Conservation (phyloP, 2,329 filamentous ascomycete species). For the Neofusicoccum sp. region DNA sequence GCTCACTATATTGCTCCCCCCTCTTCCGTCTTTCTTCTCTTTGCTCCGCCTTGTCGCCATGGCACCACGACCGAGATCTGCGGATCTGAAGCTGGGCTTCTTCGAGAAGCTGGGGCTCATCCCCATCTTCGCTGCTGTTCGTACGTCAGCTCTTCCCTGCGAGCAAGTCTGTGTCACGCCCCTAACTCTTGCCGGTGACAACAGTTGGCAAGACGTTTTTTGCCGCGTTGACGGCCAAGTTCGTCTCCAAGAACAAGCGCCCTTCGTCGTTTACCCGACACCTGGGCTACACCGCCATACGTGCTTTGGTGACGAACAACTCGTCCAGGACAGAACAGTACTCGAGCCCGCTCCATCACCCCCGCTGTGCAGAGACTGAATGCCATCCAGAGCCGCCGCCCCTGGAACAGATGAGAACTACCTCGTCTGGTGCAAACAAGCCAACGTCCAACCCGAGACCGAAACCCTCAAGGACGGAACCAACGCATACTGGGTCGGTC, state of each 20-base stretch:
- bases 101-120: constrained; percentile 9
- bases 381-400: not conserved
- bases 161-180: no score
- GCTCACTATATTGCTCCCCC: not conserved
- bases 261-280: not conserved
- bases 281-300: not conserved
- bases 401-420: constrained; percentile 8
- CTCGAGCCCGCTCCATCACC: not conserved
- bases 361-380: not conserved
- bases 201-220: not conserved
- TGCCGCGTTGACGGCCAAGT: not conserved
- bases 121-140: constrained; percentile 3
- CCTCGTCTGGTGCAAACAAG: constrained; percentile 1
- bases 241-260: not conserved
- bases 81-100: constrained; percentile 12
- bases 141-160: not conserved
- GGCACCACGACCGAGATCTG: constrained; percentile 2
- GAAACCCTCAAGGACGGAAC: constrained; percentile 19
- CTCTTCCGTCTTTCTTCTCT: not conserved
- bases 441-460: not conserved
- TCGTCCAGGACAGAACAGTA: constrained; percentile 5
- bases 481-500: constrained; percentile 16
- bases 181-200: not conserved
- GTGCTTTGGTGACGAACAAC: not conserved
- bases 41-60: not conserved